Evolutionary conservation across 2,329 filamentous ascomycete genomes (phyloP).

Genomic region (Verticillium nubilum): DNA sequence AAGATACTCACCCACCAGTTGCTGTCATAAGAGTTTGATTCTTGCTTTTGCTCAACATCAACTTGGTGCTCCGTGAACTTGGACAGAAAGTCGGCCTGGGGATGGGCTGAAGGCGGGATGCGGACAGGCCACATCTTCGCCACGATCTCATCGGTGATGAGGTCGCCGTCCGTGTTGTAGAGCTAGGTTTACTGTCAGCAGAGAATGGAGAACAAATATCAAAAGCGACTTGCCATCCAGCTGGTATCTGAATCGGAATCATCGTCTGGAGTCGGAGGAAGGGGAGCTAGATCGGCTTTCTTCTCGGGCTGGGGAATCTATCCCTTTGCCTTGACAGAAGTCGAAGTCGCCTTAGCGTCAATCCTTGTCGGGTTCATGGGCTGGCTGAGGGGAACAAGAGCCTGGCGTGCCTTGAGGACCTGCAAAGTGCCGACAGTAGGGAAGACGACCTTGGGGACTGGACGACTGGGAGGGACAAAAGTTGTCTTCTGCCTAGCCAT

Average conservation of each 20-base stretch:
- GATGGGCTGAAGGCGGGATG: background rate
- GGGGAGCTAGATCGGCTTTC: background rate
- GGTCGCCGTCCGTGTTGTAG: background rate
- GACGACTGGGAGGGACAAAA: background rate
- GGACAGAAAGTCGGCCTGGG: background rate
- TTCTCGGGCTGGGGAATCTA: background rate
- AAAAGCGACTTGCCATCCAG: background rate
- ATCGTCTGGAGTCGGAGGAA: background rate
- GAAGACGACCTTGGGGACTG: background rate
- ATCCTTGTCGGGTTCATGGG: background rate
- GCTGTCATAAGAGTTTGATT: background rate
- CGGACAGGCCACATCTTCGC: background rate
- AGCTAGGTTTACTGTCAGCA: background rate
- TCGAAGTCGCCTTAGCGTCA: background rate
- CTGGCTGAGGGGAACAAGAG: background rate
- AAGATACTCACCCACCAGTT: background rate
- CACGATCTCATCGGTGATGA: background rate
- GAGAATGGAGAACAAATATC: accelerated
- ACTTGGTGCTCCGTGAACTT: background rate
- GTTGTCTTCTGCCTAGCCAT: background rate
- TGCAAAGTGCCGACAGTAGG: background rate
- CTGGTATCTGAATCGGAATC: background rate
- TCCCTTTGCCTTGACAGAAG: background rate
- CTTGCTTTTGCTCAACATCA: background rate
- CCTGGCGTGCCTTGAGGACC: background rate